A percentile compares a stretch with the other conserved stretches of the same genome.
Evolutionary conservation across 2,329 filamentous ascomycete genomes (phyloP).

Genomic region (Pseudogymnoascus sp.): DNA sequence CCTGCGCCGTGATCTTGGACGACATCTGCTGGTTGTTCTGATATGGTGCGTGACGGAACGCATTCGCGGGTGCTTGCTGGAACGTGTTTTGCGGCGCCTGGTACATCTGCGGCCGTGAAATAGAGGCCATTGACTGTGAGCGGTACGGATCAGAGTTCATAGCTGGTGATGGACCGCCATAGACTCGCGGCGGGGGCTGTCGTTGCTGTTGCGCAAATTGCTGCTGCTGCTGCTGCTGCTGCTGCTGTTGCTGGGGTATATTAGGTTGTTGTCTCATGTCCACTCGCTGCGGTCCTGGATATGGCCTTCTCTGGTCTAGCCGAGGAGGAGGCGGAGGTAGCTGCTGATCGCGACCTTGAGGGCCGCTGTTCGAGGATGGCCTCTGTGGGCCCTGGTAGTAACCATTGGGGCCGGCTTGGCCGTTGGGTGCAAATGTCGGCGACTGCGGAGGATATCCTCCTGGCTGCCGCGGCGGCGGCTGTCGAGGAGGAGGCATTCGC

Average conservation of each 20-base stretch:
- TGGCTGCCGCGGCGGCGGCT: slow-evolving; percentile 44
- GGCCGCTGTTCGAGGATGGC: slow-evolving; percentile 17
- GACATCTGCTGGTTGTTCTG: slow-evolving; percentile 44
- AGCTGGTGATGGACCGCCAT: slow-evolving; percentile 55
- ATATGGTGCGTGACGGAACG: slow-evolving; percentile 72
- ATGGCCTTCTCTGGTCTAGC: slow-evolving; percentile 57
- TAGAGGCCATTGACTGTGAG: slow-evolving; percentile 83
- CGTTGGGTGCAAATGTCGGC: slow-evolving; percentile 20
- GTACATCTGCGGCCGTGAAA: slow-evolving; percentile 65
- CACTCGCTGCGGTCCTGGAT: slow-evolving; percentile 51
- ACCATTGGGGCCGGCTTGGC: slow-evolving; percentile 35
- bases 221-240: slow-evolving; percentile 28
- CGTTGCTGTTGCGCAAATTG: slow-evolving; percentile 37
- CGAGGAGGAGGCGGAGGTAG: slow-evolving; percentile 52
- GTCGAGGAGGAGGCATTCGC: slow-evolving; percentile 55
- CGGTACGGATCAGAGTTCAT: slow-evolving; percentile 79
- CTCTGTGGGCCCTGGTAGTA: slow-evolving; percentile 41
- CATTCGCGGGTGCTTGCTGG: slow-evolving; percentile 60
- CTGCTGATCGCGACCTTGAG: slow-evolving; percentile 33
- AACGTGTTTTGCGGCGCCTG: slow-evolving; percentile 51
- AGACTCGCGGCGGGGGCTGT: slow-evolving; percentile 45
- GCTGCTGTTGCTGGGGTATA: slow-evolving; percentile 26
- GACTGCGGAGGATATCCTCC: slow-evolving; percentile 25
- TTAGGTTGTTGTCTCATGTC: slow-evolving; percentile 27
- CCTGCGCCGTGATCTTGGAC: slow-evolving; percentile 81